Evolutionary conservation across 192 early-diverging fungal species (phyloP), one percentile per base, ranked within the genome.

Genomic region (Coemansia sp.): DNA sequence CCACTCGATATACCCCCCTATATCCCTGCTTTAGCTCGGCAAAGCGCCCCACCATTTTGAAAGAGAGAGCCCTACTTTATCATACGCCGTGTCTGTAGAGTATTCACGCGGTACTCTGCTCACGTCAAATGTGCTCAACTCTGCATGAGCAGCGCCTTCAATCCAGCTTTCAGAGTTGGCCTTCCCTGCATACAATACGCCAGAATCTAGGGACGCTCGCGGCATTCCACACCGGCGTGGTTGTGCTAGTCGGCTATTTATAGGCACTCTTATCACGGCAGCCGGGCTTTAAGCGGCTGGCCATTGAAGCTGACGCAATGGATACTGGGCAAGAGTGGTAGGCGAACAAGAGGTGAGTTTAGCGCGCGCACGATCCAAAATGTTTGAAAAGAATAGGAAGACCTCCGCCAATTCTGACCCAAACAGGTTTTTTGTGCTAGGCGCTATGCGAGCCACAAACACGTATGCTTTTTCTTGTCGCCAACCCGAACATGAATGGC

Each of bases 171-270:
- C 60, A 58, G 54, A 29, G 59, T 63, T 66, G 70, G 70, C 40
- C 45, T 54, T 26, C 64, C 70, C 70, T 73, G 70, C 70, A 73
- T 73, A 66, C 55, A 68, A 61, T 68, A 41, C 45, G 25, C 22
- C 3, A 14, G 33, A 22, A 26, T 32, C 46, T 47, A 17, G 45
- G 45, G 45, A 47, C 31, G 22, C 43, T 22, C 17, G 43, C 43
- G 25, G 25, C 43, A 13, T 14, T 17, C 45, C 27, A 18, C 22
- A 8, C 13, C 27, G n/a, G n/a, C n/a, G 22, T 4, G 4, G 30
- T 31, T 31, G 30, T 31, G 30, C 30, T 31, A 6, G 45, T 25
- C 14, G 22, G 27, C 31, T 47, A 47, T 47, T 47, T 47, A 30
- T 47, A 47, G 45, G 15, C 26, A 3, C 21, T 25, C 40, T 23